Evolutionary conservation across 768 basidiomycete species (phyloP).

Genomic region (Cystobasidium onofrii): DNA sequence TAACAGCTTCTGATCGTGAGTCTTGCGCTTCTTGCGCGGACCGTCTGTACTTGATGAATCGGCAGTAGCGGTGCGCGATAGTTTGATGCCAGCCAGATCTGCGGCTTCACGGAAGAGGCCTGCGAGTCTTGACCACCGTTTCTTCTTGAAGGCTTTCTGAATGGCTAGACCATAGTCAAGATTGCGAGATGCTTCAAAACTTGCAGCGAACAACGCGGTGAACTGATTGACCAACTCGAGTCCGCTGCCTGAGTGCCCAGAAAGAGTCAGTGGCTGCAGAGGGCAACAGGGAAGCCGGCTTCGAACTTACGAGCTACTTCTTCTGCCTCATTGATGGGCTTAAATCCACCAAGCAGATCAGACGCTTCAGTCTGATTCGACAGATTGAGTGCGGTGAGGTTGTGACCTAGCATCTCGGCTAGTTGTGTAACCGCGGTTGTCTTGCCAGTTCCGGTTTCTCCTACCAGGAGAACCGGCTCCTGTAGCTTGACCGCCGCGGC

Average conservation of each 20-base stretch:
- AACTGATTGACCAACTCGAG: slow-evolving; percentile 51
- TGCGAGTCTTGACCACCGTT: slow-evolving; percentile 75
- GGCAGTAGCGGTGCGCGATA: slow-evolving; percentile 41
- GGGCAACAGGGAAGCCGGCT: neutral
- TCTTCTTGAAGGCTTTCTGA: slow-evolving; percentile 67
- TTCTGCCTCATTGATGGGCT: slow-evolving; percentile 71
- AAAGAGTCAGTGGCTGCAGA: neutral
- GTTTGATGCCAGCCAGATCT: slow-evolving; percentile 60
- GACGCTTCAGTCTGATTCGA: slow-evolving; percentile 94
- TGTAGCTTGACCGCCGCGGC: slow-evolving; percentile 60
- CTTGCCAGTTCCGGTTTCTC: slow-evolving; percentile 99
- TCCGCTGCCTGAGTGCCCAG: slow-evolving; percentile 21
- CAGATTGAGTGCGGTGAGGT: slow-evolving; percentile 79
- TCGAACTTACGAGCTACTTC: slow-evolving; percentile 34
- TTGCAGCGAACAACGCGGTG: slow-evolving; percentile 67
- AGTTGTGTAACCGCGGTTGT: slow-evolving; percentile 85
- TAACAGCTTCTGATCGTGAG: slow-evolving; percentile 35
- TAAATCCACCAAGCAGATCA: slow-evolving; percentile 88
- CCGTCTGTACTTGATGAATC: slow-evolving; percentile 8
- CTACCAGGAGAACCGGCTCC: slow-evolving; percentile 84
- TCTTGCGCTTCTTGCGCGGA: slow-evolving; percentile 41
- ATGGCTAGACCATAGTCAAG: slow-evolving; percentile 73
- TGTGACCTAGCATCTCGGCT: slow-evolving; percentile 64
- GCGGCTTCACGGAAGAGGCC: slow-evolving; percentile 58
- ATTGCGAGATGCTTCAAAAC: slow-evolving; percentile 85